These are phyloP conservation scores for Gnetum montanum DNA, from an alignment of 75 land plant species.

Conservation along the genomic window DNA sequence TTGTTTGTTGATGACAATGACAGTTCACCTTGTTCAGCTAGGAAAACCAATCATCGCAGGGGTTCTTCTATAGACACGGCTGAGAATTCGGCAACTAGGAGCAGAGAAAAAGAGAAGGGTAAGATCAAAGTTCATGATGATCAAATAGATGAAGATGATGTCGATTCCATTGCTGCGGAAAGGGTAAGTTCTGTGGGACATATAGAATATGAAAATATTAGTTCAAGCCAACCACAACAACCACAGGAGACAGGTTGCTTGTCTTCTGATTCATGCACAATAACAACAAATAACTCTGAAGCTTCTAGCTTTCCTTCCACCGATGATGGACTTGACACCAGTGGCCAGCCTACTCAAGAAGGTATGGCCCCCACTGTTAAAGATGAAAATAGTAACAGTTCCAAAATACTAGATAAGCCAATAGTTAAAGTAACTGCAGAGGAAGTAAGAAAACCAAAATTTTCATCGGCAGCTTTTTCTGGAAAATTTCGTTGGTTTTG, in stretches of 20 bases:
- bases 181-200: too few relatives aligned
- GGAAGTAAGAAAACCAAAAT: constrained; percentile 1
- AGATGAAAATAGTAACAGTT: too few relatives aligned
- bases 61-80: too few relatives aligned
- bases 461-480: neutral
- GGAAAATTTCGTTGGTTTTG: constrained; percentile 22
- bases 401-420: too few relatives aligned
- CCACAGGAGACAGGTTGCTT: neutral
- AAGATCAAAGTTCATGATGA: too few relatives aligned
- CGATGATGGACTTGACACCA: neutral
- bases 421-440: neutral
- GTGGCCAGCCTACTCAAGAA: neutral
- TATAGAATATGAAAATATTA: too few relatives aligned
- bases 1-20: constrained; percentile 1
- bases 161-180: too few relatives aligned
- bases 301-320: neutral
- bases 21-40: too few relatives aligned
- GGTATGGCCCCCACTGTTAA: too few relatives aligned
- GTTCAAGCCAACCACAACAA: too few relatives aligned
- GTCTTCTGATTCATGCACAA: neutral
- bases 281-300: neutral
- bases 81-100: neutral
- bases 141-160: too few relatives aligned
- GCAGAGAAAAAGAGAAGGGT: neutral
- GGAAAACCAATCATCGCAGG: too few relatives aligned